phyloP scores from a whole-genome alignment of 1,284 basidiomycete genomes.

The Termitomyces sp. region DNA sequence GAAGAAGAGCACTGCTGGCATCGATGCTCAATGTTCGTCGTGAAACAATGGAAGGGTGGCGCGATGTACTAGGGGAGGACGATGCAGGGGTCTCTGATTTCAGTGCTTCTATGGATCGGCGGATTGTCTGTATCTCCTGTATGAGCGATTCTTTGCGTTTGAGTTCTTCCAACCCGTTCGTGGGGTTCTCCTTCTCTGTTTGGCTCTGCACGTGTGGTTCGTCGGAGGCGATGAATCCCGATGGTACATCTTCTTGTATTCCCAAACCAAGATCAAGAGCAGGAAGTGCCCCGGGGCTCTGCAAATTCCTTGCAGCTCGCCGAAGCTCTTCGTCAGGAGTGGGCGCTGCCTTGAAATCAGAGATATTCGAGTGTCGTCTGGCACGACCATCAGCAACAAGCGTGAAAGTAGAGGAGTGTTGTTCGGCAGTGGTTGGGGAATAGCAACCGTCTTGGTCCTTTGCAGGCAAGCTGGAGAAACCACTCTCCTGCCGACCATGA shows the following conservation, averaged over 20 bases:
- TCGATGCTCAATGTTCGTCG: slow-evolving; percentile 65
- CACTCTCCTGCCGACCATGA: slow-evolving; percentile 60
- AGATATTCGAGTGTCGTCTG: slow-evolving; percentile 59
- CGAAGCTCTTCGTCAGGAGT: slow-evolving; percentile 53
- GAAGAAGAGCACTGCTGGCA: slow-evolving; percentile 41
- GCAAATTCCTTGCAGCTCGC: slow-evolving; percentile 43
- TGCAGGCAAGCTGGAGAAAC: slow-evolving; percentile 48
- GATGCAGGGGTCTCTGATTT: slow-evolving; percentile 60
- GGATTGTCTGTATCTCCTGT: slow-evolving; percentile 72
- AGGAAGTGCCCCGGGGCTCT: slow-evolving; percentile 58
- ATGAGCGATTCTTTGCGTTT: slow-evolving; percentile 66
- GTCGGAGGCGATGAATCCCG: slow-evolving; percentile 53
- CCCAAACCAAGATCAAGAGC: slow-evolving; percentile 68
- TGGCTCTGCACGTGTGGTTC: slow-evolving; percentile 31
- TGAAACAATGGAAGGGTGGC: slow-evolving; percentile 62
- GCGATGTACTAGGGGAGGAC: slow-evolving; percentile 54
- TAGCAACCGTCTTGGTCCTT: slow-evolving; percentile 53
- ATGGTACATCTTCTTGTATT: slow-evolving; percentile 68
- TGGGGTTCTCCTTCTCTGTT: slow-evolving; percentile 28
- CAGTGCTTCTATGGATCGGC: slow-evolving; percentile 69
- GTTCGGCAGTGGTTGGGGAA: slow-evolving; percentile 46
- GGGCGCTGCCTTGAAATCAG: slow-evolving; percentile 65
- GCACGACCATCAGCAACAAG: slow-evolving; percentile 46
- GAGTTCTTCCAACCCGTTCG: slow-evolving; percentile 51
- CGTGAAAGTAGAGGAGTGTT: slow-evolving; percentile 43